Evolutionary conservation across 129 eudicot species (phyloP).

Genomic region (Artemisia annua): DNA sequence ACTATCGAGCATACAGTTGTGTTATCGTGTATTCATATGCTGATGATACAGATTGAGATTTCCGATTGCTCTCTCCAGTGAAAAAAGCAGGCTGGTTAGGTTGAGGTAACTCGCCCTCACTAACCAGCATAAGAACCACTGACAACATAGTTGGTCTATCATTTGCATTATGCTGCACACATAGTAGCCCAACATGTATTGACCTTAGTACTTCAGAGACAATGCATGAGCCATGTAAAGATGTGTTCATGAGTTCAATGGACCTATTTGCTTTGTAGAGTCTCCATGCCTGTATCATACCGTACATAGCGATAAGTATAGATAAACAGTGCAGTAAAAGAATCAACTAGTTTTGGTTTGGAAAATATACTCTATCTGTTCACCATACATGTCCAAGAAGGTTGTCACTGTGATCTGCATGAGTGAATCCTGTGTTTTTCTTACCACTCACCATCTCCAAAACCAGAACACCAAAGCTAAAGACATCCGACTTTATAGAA

Average conservation of each 20-base stretch:
- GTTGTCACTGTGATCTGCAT: constrained; percentile 37
- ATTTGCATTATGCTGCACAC: constrained; percentile 48
- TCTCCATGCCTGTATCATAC: constrained; percentile 28
- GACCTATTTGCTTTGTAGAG: constrained; percentile 23
- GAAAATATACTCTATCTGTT: background rate
- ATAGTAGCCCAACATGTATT: constrained; percentile 45
- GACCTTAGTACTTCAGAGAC: constrained; percentile 21
- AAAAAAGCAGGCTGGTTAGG: constrained; percentile 38
- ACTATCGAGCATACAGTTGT: constrained; percentile 12
- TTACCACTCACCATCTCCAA: constrained; percentile 47
- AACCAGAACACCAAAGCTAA: constrained; percentile 48
- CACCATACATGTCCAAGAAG: constrained; percentile 54
- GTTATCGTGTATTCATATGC: constrained; percentile 21
- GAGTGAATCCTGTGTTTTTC: constrained; percentile 43
- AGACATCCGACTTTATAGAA: constrained; percentile 50
- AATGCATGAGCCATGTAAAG: constrained; percentile 16
- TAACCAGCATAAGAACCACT: constrained; percentile 45
- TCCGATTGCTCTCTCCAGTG: background rate
- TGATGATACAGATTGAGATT: constrained; percentile 10
- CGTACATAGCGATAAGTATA: background rate
- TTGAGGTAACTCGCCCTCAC: constrained; percentile 34
- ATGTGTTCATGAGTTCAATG: constrained; percentile 17
- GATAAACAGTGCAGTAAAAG: background rate
- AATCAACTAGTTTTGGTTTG: background rate
- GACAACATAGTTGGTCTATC: constrained; percentile 56